These are phyloP conservation scores for Lagerstroemia fauriei DNA, from an alignment of 441 rosid genomes.

Conservation along the genomic window DNA sequence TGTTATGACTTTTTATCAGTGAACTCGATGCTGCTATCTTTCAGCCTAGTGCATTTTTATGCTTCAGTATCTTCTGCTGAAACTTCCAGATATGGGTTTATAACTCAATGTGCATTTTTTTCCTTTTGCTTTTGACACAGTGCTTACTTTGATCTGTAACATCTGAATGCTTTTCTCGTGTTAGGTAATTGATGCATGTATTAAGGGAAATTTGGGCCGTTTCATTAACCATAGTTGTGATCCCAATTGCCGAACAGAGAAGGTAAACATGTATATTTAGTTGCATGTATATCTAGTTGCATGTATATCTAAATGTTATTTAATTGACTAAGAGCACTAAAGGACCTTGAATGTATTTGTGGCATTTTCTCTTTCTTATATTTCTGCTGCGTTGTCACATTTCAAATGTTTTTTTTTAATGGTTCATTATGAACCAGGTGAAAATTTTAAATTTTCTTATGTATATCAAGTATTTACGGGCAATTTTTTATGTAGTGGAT, in stretches of 20 bases:
- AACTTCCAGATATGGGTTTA: background rate
- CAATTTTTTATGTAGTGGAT: slow-evolving; percentile 73
- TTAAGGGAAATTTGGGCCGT: slow-evolving; percentile 94
- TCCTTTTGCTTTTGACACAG: too few relatives aligned
- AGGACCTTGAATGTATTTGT: background rate
- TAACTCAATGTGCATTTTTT: background rate
- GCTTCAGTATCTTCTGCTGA: background rate
- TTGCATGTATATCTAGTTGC: background rate
- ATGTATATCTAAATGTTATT: too few relatives aligned
- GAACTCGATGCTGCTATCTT: background rate
- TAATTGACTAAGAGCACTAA: background rate
- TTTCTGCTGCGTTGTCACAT: too few relatives aligned
- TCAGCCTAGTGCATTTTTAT: background rate
- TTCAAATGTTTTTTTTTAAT: too few relatives aligned
- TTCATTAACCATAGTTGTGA: slow-evolving; percentile 97
- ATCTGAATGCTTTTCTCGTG: background rate
- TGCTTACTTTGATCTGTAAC: background rate
- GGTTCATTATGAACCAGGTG: background rate
- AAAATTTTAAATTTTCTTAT: background rate
- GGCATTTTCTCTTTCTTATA: background rate
- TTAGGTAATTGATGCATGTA: slow-evolving; percentile 94
- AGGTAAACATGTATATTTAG: slow-evolving; percentile 47
- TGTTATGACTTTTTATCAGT: background rate
- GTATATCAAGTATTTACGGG: background rate
- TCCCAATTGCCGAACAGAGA: slow-evolving; percentile 97